Percentiles rank a stretch among this genome's conserved stretches.
Conservation (phyloP, 2,329 filamentous ascomycete genomes). For the Lasiodiplodia sp. region DNA sequence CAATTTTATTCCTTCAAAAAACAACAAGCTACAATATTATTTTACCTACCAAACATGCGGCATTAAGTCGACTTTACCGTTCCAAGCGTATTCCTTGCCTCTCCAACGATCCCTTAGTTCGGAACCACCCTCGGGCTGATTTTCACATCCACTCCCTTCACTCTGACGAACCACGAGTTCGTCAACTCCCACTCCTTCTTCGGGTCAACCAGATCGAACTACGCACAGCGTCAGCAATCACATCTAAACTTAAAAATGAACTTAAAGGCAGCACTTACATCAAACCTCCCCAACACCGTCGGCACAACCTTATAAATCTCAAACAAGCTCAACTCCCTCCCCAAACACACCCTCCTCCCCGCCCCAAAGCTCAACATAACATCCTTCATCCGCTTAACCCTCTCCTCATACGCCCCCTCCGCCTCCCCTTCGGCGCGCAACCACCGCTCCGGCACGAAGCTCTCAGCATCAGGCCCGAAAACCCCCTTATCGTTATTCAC, state of each 20-base stretch:
- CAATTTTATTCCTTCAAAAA: too few relatives aligned
- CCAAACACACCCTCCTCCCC: constrained; percentile 17
- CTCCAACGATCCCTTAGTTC: background rate
- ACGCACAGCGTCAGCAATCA: background rate
- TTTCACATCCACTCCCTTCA: constrained; percentile 12
- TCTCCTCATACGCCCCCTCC: constrained; percentile 33
- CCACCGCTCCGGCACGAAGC: constrained; percentile 57
- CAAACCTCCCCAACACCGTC: constrained; percentile 54
- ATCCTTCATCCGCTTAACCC: constrained; percentile 32
- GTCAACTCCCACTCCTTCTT: constrained; percentile 49
- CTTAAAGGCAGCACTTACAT: constrained; percentile 44
- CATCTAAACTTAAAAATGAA: too few relatives aligned
- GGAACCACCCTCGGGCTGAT: constrained; percentile 4
- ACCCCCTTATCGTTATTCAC: constrained; percentile 50
- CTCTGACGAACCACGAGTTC: constrained; percentile 50
- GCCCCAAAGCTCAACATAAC: constrained; percentile 10
- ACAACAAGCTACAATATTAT: too few relatives aligned
- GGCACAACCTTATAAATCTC: constrained; percentile 58
- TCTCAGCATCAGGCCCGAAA: constrained; percentile 49
- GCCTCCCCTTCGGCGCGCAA: constrained; percentile 34
- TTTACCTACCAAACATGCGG: too few relatives aligned
- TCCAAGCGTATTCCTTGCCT: background rate
- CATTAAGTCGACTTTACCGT: too few relatives aligned
- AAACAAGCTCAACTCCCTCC: constrained; percentile 21
- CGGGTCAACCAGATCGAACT: constrained; percentile 47